Base-by-base conservation (phyloP, 2,329 filamentous ascomycete genomes). In the Aspergillus sp. region DNA sequence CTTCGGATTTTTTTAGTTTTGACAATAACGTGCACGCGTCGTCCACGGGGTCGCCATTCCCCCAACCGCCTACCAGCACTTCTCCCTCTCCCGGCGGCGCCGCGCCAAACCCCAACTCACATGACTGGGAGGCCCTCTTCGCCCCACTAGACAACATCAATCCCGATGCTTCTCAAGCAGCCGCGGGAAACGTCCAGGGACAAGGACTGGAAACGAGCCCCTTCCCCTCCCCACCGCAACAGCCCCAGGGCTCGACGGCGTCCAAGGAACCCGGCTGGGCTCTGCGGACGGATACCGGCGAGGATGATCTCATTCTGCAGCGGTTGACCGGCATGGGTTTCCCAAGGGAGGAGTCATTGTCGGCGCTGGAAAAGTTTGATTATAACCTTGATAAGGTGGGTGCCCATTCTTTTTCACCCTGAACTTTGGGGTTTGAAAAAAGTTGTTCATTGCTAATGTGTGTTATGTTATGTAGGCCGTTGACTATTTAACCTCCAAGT, bases 101-200 rank as follows among this genome's bases (percentile, higher is more conserved):
- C 42, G 62, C 64, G 40, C 54, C 67, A 39, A 67, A 69, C 49
- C 62, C 66, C 27, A 62, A 67, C 1, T 66, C 71, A 32, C 86
- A 94, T 57, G 91, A 97, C 65, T 97, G 93, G 93, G 91, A 97
- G 60, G 86, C 88, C 35, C 88, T 97, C 46, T 97, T 97, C 69
- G 85, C 87, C 1, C 83, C 84, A 28, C 73, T 94, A 5, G 86
- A 91, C 57, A 78, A 61, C 8, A 51, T 59, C 39, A 57, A 60
- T n/a, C 57, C 49, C 27, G 52, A 51, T 10, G 10, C 28, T 10
- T n/a, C 19, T 47, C 47, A 10, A 50, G 57, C 12, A 45, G 47
- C 26, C 41, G 52, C 29, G 54, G 19, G 19, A 19, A 19, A 19
- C 19, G 19, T 19, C 19, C 19, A 19, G 19, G 19, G 19, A 19